Evolutionary conservation across 768 basidiomycete species (phyloP).

Genomic region (Lepiota brunneoincarnata): DNA sequence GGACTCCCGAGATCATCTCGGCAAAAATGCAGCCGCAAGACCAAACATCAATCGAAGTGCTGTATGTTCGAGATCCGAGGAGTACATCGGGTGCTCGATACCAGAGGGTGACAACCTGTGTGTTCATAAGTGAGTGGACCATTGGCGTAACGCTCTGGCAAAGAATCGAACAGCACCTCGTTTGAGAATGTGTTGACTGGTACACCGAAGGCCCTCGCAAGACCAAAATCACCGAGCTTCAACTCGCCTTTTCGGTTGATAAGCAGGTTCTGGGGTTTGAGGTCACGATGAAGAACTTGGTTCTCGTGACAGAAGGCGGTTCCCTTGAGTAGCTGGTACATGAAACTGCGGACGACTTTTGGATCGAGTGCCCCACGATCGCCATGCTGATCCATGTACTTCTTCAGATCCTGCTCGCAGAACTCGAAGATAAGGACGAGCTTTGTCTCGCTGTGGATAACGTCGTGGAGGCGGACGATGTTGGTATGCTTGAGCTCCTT

Average conservation of each 20-base stretch:
- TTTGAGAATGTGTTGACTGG: slow-evolving; percentile 99
- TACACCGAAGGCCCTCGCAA: slow-evolving; percentile 96
- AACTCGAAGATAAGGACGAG: slow-evolving; percentile 98
- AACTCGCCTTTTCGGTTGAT: slow-evolving; percentile 97
- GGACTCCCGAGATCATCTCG: slow-evolving; percentile 98
- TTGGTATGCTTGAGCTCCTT: slow-evolving; percentile 99
- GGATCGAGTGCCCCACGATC: slow-evolving; percentile 93
- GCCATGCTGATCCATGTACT: slow-evolving; percentile 98
- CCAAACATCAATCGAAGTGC: slow-evolving; percentile 98
- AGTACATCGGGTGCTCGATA: slow-evolving; percentile 98
- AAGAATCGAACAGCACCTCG: slow-evolving; percentile 50
- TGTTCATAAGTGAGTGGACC: slow-evolving; percentile 8
- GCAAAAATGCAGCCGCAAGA: slow-evolving; percentile 99
- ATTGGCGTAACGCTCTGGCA: neutral
- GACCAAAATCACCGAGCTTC: slow-evolving; percentile 96
- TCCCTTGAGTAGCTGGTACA: slow-evolving; percentile 96
- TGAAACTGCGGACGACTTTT: slow-evolving; percentile 90
- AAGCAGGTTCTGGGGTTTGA: slow-evolving; percentile 97
- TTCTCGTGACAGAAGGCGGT: slow-evolving; percentile 99
- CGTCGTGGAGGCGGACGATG: slow-evolving; percentile 96
- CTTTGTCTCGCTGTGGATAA: slow-evolving; percentile 98
- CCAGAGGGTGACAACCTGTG: slow-evolving; percentile 95
- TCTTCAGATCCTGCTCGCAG: slow-evolving; percentile 97
- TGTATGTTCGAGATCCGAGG: slow-evolving; percentile 94
- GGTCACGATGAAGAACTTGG: slow-evolving; percentile 93